Base-by-base conservation (phyloP, 2,329 filamentous ascomycete genomes). In the Sclerotinia subarctica region DNA sequence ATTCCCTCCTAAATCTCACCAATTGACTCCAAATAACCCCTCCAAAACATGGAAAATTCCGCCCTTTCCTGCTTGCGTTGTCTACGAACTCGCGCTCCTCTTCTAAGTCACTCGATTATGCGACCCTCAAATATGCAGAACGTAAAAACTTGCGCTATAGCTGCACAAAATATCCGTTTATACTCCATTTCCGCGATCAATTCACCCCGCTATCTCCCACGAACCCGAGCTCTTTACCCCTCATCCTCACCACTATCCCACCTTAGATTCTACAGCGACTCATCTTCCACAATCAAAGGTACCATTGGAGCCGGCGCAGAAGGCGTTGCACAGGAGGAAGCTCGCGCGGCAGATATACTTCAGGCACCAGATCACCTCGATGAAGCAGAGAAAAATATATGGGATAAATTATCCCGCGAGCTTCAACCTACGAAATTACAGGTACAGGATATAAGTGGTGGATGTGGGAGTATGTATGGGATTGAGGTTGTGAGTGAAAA, bases 401-500 rank as follows among this genome's bases (percentile, higher is more conserved):
- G 66, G 66, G 24, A 51, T 21, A 71, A 77, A 51, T 69, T 80
- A 58, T 73, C 68, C 29, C 71, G 66, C n/a, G 73, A 76, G 59
- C 71, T 80, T 59, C 68, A 74, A 38, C 75, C 76, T 32, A 63
- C 69, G 49, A 73, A 72, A 59, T 68, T 80, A 52, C 74, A 78
- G 66, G 78, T 95, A 13, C 89, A 90, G 77, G 92, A 96, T 79
- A 87, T 95, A 64, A 92, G 89, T 32, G 92, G 92, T 69, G 92
- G 92, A 42, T 96, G 92, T 80, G 92, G 92, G 13, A 91, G 88
- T 76, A 95, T 95, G 92, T 95, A 95, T 80, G 90, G 88, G 67
- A 90, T 96, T 72, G 89, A 94, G 74, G 88, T 95, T 72, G 85
- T 88, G 59, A 91, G 90, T 10, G 83, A 87, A 58, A 84, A 83